phyloP scores from a whole-genome alignment of 2,329 filamentous ascomycete genomes.

The Sphaerulina musiva region DNA sequence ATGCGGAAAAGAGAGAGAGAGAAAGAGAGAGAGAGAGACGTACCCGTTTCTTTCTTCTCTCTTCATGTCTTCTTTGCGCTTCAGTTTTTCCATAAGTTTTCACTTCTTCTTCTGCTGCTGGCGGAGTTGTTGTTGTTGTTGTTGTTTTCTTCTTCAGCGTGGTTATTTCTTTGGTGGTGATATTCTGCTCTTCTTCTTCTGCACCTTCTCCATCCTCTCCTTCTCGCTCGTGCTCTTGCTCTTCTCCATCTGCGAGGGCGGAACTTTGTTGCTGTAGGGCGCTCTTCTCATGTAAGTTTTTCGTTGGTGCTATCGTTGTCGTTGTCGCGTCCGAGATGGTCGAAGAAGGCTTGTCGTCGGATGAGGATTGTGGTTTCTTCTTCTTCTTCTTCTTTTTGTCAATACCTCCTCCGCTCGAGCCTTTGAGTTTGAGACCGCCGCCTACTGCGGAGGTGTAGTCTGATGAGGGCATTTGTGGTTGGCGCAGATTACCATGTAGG shows the following conservation, averaged over 20 bases:
- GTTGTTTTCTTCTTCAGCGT: slow-evolving; percentile 32
- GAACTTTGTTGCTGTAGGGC: too few species aligned
- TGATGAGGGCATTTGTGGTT: slow-evolving; percentile 57
- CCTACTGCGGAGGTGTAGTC: slow-evolving; percentile 65
- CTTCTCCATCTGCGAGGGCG: too few species aligned
- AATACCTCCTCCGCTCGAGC: slow-evolving; percentile 58
- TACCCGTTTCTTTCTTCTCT: slow-evolving; percentile 68
- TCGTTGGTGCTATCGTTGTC: too few species aligned
- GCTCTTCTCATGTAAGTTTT: too few species aligned
- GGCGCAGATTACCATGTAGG: too few species aligned
- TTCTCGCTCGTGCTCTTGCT: too few species aligned
- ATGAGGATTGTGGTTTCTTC: slow-evolving; percentile 10
- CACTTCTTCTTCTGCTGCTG: slow-evolving; percentile 17
- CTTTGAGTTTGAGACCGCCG: slow-evolving; percentile 81
- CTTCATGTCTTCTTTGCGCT: slow-evolving; percentile 72
- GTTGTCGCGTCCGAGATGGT: slow-evolving; percentile 29
- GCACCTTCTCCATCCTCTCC: too few species aligned
- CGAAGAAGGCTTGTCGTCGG: slow-evolving; percentile 14
- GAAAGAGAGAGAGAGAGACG: too few species aligned
- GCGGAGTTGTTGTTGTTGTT: slow-evolving; percentile 26
- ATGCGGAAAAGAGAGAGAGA: too few species aligned
- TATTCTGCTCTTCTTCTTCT: too few species aligned
- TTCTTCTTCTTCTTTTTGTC: slow-evolving; percentile 51
- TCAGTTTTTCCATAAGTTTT: slow-evolving; percentile 62
- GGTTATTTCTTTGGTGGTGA: slow-evolving; percentile 23